Conservation (phyloP, 805 yeast species). For the Suhomyces emberorum region DNA sequence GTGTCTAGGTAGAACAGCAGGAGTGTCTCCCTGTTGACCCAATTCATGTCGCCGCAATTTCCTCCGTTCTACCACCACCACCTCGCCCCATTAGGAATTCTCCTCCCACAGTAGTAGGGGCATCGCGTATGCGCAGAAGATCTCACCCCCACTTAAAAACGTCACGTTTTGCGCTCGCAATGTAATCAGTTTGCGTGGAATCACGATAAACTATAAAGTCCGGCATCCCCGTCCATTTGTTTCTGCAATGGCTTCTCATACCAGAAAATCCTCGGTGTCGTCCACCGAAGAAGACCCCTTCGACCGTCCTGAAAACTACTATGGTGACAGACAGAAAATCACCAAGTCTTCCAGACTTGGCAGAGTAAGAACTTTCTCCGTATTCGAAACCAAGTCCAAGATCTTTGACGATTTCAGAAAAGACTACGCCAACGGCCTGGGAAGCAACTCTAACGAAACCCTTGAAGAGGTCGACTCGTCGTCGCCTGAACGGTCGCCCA, state of each 20-base stretch:
- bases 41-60: too few relatives aligned
- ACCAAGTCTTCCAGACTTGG: slow-evolving; percentile 34
- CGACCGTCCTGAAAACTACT: slow-evolving; percentile 65
- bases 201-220: too few relatives aligned
- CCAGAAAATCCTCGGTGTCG: slow-evolving; percentile 15
- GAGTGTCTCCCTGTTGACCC: too few relatives aligned
- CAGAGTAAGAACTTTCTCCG: slow-evolving; percentile 58
- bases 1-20: too few relatives aligned
- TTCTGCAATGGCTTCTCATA: background rate
- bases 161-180: too few relatives aligned
- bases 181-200: too few relatives aligned
- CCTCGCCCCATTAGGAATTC: too few relatives aligned
- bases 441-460: background rate
- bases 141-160: too few relatives aligned
- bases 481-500: slow-evolving; percentile 2
- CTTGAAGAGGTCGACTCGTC: background rate
- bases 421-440: background rate
- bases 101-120: too few relatives aligned
- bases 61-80: too few relatives aligned
- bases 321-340: slow-evolving; percentile 41
- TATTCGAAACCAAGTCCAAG: slow-evolving; percentile 20
- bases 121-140: too few relatives aligned
- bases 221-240: too few relatives aligned
- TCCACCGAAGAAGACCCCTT: slow-evolving; percentile 63
- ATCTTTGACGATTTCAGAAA: slow-evolving; percentile 3